Evolutionary conservation across 176 grass and related monocot species (phyloP).

Genomic region (Microstegium vimineum): DNA sequence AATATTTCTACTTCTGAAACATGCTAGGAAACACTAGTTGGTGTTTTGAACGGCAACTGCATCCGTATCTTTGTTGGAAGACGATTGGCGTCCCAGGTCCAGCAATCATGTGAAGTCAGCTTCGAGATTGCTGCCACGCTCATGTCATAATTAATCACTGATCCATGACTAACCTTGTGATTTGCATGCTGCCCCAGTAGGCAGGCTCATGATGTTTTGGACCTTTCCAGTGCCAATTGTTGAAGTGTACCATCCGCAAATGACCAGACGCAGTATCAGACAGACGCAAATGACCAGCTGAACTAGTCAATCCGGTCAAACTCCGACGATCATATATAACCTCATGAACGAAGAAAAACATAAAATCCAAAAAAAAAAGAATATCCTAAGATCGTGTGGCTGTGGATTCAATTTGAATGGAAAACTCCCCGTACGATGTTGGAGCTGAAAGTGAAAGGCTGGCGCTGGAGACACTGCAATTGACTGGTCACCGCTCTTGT

Average conservation of each 20-base stretch:
- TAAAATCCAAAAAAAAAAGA: neutral
- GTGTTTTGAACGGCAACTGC: neutral
- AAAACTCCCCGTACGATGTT: neutral
- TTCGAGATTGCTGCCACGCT: neutral
- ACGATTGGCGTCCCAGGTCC: neutral
- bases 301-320: slow-evolving; percentile 6
- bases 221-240: neutral
- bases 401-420: neutral
- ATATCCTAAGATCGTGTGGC: neutral
- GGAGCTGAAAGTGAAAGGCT: neutral
- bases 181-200: neutral
- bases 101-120: neutral
- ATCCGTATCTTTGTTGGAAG: neutral
- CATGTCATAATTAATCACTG: neutral
- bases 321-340: neutral
- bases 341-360: neutral
- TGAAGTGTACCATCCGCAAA: neutral
- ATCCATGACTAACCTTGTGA: neutral
- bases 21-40: neutral
- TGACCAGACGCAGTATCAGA: neutral
- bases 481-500: neutral
- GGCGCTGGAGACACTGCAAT: neutral
- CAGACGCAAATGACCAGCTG: neutral
- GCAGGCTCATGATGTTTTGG: neutral
- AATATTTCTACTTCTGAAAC: neutral